Evolutionary conservation across 1,284 basidiomycete species (phyloP), one percentile per base, ranked within the genome.

Genomic region (Apiotrichum siamense): DNA sequence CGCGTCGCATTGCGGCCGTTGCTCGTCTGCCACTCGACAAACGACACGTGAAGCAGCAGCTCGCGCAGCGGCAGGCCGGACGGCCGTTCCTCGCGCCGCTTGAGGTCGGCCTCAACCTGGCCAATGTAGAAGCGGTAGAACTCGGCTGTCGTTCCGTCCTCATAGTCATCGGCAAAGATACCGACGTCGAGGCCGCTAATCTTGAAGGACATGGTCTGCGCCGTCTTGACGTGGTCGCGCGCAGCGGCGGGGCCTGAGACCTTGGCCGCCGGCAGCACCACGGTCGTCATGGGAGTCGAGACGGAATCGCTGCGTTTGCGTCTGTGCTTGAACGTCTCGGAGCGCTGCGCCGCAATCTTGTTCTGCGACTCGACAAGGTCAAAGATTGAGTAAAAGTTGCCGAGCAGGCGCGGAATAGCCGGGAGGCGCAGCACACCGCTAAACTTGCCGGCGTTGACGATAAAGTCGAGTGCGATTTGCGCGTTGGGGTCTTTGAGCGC

Each of bases 211-310:
- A 73, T 71, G 4, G 56, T 61, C 49, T 73, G 67, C 10, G 62
- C 61, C 3, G 64, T 69, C 26, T 59, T 59, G 39, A 71, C 47
- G 9, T 39, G 21, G 38, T 23, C 11, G 4, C 13, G n/a, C 81
- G 7, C 78, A 75, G 31, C 80, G 80, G 20, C 82, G 80, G 15
- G 80, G 77, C 20, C 85, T 77, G 77, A 87, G 88, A 1, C 17
- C 24, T 32, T 24, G 17, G 48, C 33, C 3, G 27, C 85, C 47
- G 82, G 78, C 31, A 91, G 72, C 80, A 91, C 87, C 15, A 86
- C 87, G 49, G 86, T 83, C 0, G 88, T 87, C 31, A 91, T 85
- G 10, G 86, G 82, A 1, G 87, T 87, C 4, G 89, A 77, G 5
- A 66, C 63, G 5, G 51, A 52, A 5, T 47, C 52, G 47, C 58